Evolutionary conservation across 176 grass and related monocot species (phyloP).

Genomic region (Poa pratensis): DNA sequence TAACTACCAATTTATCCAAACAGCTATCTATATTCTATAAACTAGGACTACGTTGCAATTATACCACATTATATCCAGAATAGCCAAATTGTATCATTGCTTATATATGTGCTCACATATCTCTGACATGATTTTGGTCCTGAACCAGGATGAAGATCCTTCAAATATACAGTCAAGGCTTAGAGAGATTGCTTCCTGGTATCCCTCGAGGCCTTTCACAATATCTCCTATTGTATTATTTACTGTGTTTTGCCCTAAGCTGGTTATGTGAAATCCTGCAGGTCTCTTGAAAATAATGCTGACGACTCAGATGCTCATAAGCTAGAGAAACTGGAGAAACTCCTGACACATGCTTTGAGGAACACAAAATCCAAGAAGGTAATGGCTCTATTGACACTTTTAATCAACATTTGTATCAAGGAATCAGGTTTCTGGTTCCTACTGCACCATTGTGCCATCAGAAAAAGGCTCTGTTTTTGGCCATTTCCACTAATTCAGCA

Average conservation of each 20-base stretch:
- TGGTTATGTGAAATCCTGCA: constrained; percentile 35
- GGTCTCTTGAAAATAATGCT: constrained; percentile 47
- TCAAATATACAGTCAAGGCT: constrained; percentile 47
- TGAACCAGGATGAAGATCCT: constrained; percentile 36
- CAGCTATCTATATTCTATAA: background rate
- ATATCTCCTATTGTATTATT: background rate
- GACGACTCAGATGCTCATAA: constrained; percentile 49
- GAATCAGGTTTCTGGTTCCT: background rate
- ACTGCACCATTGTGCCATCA: background rate
- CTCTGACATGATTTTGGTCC: constrained; percentile 41
- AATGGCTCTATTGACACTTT: background rate
- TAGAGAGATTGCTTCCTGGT: constrained; percentile 57
- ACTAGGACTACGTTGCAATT: too few species aligned
- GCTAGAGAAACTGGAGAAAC: constrained; percentile 60
- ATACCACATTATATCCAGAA: background rate
- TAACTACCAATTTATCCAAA: constrained; percentile 2
- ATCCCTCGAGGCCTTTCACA: constrained; percentile 17
- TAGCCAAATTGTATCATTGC: background rate
- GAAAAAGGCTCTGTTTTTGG: background rate
- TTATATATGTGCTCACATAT: background rate
- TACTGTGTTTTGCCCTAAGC: background rate
- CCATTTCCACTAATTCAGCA: background rate
- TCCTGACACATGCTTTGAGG: constrained; percentile 54
- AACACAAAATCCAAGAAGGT: constrained; percentile 62
- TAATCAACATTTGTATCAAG: background rate